Base-by-base conservation (phyloP, 305 asterid genomes). In the Solanum aculeatissimum region DNA sequence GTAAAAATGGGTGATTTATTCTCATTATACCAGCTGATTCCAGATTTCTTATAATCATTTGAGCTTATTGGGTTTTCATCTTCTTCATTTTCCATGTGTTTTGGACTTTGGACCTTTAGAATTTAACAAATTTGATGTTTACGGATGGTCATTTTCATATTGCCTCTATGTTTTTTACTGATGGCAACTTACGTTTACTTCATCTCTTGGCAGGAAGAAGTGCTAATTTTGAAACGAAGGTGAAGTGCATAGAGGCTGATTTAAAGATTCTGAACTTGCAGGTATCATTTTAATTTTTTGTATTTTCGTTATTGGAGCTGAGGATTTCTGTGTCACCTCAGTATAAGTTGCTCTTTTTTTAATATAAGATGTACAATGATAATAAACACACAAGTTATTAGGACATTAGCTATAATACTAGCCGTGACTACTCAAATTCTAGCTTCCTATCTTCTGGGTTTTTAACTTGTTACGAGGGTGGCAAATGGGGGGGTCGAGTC, bases 241-340 rank as follows among this genome's bases (percentile, higher is more conserved):
- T 91, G 85, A 96, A 90, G 93, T 96, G 97, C 86, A 96, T 96
- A 25, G 95, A 93, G 80, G 99, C 98, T 58, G 98, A 96, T 89
- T 86, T 92, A 78, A 92, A 91, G 85, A 92, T 94, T 90, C 90
- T 96, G 86, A 89, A 89, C 85, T 85, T 94, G 83, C 99, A 96
- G 98, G 99, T 96, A 86, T 78, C 83, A 53, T 32, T 78, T 77
- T 53, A 51, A n/a, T 19, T 51, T 77, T 77, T 77, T 77, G 45
- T 47, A 51, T 77, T 51, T 77, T 27, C 18, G 29, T 65, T 77
- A 77, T 51, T 77, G n/a, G 65, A 53, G 49, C 49, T 51, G 49
- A 19, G 49, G 66, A 53, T 78, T 78, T 49, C 27, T 51, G 49
- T 72, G 38, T 78, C 82, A 53, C 49, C 47, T 25, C 66, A 49